phyloP scores from a whole-genome alignment of 2,329 filamentous ascomycete species.

The Pseudogymnoascus sp. region DNA sequence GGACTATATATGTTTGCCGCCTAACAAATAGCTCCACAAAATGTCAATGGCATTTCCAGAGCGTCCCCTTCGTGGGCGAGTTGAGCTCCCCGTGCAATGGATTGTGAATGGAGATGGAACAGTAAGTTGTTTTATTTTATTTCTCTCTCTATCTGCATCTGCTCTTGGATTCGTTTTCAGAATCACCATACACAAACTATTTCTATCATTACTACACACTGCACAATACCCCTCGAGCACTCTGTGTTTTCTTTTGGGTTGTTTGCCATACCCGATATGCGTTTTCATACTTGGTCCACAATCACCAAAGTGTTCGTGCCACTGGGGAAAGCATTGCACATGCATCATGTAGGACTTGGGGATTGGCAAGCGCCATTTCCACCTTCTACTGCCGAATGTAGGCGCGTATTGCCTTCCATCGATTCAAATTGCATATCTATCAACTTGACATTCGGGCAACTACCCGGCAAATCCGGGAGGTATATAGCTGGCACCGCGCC shows the following conservation, averaged over 20 bases:
- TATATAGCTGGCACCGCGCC: neutral
- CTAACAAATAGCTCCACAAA: neutral
- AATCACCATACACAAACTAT: neutral
- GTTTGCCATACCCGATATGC: neutral
- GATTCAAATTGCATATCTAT: neutral
- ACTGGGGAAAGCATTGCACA: neutral
- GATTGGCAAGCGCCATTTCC: neutral
- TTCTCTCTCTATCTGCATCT: neutral
- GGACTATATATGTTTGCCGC: neutral
- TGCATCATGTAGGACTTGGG: neutral
- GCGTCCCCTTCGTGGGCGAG: slow-evolving; percentile 4
- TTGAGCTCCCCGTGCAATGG: neutral
- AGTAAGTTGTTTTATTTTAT: neutral
- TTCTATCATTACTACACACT: neutral
- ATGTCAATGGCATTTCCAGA: neutral
- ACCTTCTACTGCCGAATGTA: neutral
- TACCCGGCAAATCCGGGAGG: neutral
- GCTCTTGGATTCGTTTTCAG: neutral
- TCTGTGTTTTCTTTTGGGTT: neutral
- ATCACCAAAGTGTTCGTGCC: neutral
- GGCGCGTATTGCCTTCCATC: neutral
- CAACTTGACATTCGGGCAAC: neutral
- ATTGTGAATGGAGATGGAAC: neutral
- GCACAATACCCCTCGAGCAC: neutral
- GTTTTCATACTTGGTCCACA: neutral